Conservation (phyloP, 306 rosid genomes). For the Chamaecrista fasciculata region DNA sequence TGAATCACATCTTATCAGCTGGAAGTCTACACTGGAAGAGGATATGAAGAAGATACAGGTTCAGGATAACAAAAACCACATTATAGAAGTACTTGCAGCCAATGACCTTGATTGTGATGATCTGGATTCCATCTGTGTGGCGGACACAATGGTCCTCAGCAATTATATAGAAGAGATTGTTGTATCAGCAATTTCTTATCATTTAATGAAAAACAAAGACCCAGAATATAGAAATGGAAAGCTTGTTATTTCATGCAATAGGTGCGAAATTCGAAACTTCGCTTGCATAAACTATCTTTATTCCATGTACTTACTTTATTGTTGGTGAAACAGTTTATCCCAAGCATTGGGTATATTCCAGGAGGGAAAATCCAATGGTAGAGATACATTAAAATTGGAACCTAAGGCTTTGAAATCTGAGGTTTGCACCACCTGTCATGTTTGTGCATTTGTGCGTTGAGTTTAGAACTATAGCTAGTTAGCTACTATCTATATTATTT, state of each 20-base stretch:
- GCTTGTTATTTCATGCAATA: conserved; percentile 66
- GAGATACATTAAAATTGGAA: conserved; percentile 55
- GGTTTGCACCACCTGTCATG: conserved; percentile 48
- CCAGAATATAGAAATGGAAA: conserved; percentile 93
- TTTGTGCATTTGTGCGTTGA: conserved; percentile 14
- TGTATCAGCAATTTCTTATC: conserved; percentile 88
- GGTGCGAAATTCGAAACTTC: conserved; percentile 45
- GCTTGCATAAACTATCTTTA: neutral
- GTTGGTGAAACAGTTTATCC: conserved; percentile 65
- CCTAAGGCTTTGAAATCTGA: conserved; percentile 55
- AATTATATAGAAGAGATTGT: conserved; percentile 92
- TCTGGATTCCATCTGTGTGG: conserved; percentile 69
- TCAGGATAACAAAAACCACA: conserved; percentile 90
- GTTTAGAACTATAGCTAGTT: conserved; percentile 9
- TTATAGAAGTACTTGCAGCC: conserved; percentile 86
- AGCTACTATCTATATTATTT: neutral
- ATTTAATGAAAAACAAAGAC: conserved; percentile 82
- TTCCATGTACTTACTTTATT: conserved; percentile 25
- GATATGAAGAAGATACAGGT: conserved; percentile 89
- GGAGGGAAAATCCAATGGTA: conserved; percentile 54
- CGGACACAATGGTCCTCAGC: conserved; percentile 78
- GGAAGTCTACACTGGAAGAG: conserved; percentile 86
- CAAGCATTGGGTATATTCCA: conserved; percentile 81
- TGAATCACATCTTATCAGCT: conserved; percentile 78
- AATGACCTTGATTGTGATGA: conserved; percentile 94